A percentile compares a stretch with the other conserved stretches of the same genome.
These are phyloP conservation scores for Podila clonocystis DNA, from an alignment of 192 early-diverging fungal genomes.

Conservation along the genomic window DNA sequence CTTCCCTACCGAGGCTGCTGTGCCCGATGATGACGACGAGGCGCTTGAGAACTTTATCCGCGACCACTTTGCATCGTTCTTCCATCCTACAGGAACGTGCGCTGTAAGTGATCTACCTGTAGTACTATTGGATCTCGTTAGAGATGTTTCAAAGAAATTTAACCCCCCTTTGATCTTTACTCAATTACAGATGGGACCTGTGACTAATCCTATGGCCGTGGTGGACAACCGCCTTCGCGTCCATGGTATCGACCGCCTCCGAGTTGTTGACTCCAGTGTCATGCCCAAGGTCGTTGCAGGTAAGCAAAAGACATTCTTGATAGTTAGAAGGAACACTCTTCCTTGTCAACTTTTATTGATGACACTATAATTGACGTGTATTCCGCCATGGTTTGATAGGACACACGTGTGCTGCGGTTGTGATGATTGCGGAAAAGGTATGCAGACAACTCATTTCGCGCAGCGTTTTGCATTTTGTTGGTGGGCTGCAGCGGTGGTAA, in stretches of 20 bases:
- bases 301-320: background rate
- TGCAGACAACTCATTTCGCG: too few species aligned
- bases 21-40: conserved; percentile 8
- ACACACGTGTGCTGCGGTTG: conserved; percentile 16
- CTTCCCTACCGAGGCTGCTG: conserved; percentile 7
- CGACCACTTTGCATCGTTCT: conserved; percentile 1
- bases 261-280: conserved; percentile 30
- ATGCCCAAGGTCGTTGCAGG: conserved; percentile 23
- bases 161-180: background rate
- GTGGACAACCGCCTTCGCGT: conserved; percentile 19
- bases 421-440: conserved; percentile 26
- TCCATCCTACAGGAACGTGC: conserved; percentile 17
- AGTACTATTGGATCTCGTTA: too few species aligned
- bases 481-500: too few species aligned
- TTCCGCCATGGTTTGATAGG: background rate
- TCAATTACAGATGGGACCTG: conserved; percentile 12
- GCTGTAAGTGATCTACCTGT: conserved; percentile 2
- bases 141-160: background rate
- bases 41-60: conserved; percentile 15
- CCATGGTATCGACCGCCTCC: conserved; percentile 13
- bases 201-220: conserved; percentile 14
- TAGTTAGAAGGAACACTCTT: background rate
- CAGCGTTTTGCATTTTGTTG: too few species aligned
- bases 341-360: too few species aligned
- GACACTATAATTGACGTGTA: background rate